Percentiles rank a stretch among this genome's conserved stretches.
These are phyloP conservation scores for Claviceps pazoutovae DNA, from an alignment of 2,329 filamentous ascomycete genomes.

Conservation along the genomic window DNA sequence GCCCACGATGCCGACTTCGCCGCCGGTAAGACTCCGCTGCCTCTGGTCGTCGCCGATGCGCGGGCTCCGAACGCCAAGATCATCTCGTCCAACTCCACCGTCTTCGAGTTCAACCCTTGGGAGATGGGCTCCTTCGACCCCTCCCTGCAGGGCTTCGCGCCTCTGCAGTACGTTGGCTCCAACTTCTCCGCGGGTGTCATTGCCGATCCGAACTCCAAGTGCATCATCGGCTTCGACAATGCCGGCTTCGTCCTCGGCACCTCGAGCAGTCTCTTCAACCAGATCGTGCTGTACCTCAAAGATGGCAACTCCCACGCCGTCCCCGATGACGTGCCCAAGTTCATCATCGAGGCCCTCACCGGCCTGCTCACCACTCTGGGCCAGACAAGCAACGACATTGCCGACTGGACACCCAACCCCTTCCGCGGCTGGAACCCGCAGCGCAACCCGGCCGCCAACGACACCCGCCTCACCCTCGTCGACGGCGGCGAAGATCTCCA, in stretches of 20 bases:
- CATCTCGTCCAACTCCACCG: conserved; percentile 40
- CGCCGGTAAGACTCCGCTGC: conserved; percentile 30
- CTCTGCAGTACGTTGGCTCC: conserved; percentile 45
- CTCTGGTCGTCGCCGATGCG: conserved; percentile 35
- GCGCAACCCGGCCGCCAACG: conserved; percentile 29
- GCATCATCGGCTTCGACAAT: conserved; percentile 59
- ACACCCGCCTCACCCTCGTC: conserved; percentile 52
- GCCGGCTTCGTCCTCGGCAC: conserved; percentile 72
- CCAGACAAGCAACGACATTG: conserved; percentile 56
- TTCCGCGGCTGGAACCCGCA: conserved; percentile 34
- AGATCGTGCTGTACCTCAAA: conserved; percentile 52
- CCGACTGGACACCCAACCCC: conserved; percentile 53
- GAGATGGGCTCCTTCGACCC: conserved; percentile 53
- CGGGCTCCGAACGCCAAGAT: conserved; percentile 29
- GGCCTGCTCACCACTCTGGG: conserved; percentile 42
- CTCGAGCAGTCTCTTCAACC: conserved; percentile 69
- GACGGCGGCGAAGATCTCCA: conserved; percentile 71
- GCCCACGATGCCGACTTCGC: conserved; percentile 29
- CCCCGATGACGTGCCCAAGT: conserved; percentile 33
- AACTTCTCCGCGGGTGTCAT: conserved; percentile 37
- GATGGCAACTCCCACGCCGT: conserved; percentile 29
- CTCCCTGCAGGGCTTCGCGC: conserved; percentile 44
- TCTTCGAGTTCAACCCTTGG: conserved; percentile 52
- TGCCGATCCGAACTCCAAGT: conserved; percentile 25
- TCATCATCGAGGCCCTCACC: conserved; percentile 30